These are phyloP conservation scores for Fusarium sp. DNA, from an alignment of 2,329 filamentous ascomycete species.

Conservation along the genomic window DNA sequence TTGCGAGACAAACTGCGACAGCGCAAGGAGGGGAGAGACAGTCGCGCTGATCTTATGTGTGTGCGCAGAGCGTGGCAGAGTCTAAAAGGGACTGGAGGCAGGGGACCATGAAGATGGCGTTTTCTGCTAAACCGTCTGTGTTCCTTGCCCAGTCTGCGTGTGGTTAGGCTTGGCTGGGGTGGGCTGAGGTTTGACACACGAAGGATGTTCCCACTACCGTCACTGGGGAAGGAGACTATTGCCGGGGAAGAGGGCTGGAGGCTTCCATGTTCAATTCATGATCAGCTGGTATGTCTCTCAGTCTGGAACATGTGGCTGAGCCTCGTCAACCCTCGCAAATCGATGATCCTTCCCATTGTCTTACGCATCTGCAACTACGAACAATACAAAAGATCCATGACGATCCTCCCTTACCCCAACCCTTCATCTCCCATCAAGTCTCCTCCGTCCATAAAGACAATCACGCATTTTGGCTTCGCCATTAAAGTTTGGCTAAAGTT, in stretches of 20 bases:
- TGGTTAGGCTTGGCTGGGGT: background rate
- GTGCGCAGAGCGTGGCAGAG: background rate
- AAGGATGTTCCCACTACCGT: background rate
- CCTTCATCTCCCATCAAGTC: background rate
- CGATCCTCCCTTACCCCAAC: background rate
- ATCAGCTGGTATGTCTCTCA: background rate
- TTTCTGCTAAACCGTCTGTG: background rate
- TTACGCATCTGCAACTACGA: background rate
- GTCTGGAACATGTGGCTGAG: background rate
- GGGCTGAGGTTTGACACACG: background rate
- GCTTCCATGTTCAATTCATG: background rate
- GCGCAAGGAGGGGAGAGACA: background rate
- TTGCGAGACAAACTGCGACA: background rate
- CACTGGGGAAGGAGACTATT: background rate
- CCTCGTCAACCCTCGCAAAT: background rate
- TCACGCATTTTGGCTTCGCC: background rate
- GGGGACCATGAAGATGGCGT: background rate
- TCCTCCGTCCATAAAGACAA: background rate
- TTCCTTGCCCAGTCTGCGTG: background rate
- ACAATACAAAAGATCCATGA: background rate
- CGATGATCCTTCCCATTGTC: background rate
- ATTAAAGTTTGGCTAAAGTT: slow-evolving; percentile 16
- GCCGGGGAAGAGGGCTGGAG: background rate
- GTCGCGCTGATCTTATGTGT: background rate
- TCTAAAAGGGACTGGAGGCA: background rate